Conservation (phyloP, 305 asterid species). For the Fraxinus platypoda region DNA sequence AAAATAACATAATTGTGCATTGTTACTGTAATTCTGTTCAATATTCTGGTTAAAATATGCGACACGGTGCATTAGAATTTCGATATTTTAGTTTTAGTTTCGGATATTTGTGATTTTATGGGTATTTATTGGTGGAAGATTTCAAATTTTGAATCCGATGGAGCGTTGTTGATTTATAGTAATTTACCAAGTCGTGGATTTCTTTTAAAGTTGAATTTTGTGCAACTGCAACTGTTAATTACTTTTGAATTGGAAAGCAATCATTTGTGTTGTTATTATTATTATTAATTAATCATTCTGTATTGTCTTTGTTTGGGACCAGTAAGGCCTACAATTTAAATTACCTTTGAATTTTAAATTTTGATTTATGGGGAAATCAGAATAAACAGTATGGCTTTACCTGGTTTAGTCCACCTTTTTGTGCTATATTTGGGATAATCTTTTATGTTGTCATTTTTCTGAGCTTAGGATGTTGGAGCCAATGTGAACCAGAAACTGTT, state of each 20-base stretch:
- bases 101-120: neutral
- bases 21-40: neutral
- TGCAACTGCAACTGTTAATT: slow-evolving; percentile 14
- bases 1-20: neutral
- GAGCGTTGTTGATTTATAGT: neutral
- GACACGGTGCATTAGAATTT: neutral
- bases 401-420: slow-evolving; percentile 6
- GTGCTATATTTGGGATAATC: neutral
- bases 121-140: slow-evolving; percentile 6
- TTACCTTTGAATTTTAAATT: neutral
- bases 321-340: neutral
- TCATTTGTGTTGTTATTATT: slow-evolving; percentile 14
- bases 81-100: neutral
- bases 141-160: neutral
- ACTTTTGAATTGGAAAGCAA: slow-evolving; percentile 23
- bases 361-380: neutral
- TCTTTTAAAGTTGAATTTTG: slow-evolving; percentile 7
- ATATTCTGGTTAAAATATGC: neutral
- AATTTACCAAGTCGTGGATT: slow-evolving; percentile 3
- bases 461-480: slow-evolving; percentile 57
- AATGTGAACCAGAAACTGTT: slow-evolving; percentile 64
- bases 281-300: slow-evolving; percentile 15
- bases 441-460: neutral
- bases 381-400: neutral
- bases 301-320: slow-evolving; percentile 26